These are phyloP conservation scores for Senna siamea DNA, from an alignment of 306 rosid species.

Conservation along the genomic window DNA sequence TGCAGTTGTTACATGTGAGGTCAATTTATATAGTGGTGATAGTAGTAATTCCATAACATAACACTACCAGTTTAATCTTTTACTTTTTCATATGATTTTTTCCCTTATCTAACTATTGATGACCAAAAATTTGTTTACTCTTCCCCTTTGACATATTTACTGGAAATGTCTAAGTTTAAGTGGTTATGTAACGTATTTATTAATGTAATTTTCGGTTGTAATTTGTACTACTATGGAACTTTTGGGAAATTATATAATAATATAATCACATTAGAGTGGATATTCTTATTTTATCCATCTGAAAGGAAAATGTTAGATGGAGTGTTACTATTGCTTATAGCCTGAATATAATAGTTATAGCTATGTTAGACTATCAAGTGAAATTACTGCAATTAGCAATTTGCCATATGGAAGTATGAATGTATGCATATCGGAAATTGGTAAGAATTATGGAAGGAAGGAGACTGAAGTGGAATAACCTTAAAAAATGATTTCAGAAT, in stretches of 20 bases:
- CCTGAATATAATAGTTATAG: neutral
- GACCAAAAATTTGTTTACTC: neutral
- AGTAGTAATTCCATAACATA: too few species aligned
- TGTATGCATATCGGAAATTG: neutral
- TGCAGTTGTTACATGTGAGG: too few species aligned
- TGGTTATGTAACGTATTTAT: neutral
- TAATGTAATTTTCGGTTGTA: neutral
- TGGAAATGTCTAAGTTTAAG: too few species aligned
- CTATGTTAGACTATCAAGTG: neutral
- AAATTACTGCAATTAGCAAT: neutral
- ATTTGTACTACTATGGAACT: neutral
- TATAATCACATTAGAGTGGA: too few species aligned
- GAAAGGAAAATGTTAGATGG: conserved; percentile 15
- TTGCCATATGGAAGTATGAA: neutral
- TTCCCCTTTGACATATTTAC: neutral
- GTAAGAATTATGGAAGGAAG: neutral
- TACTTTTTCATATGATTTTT: too few species aligned
- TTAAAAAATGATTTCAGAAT: conserved; percentile 1
- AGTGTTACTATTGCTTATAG: too few species aligned
- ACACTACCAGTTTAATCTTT: too few species aligned
- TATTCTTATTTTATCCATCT: too few species aligned
- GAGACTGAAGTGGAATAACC: neutral
- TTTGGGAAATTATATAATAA: neutral
- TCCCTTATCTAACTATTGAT: neutral
- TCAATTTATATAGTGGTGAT: too few species aligned